Percentiles rank a stretch among this genome's conserved stretches.
These are phyloP conservation scores for Pythium aristosporum DNA, from an alignment of 352 stramenopile species.

Conservation along the genomic window DNA sequence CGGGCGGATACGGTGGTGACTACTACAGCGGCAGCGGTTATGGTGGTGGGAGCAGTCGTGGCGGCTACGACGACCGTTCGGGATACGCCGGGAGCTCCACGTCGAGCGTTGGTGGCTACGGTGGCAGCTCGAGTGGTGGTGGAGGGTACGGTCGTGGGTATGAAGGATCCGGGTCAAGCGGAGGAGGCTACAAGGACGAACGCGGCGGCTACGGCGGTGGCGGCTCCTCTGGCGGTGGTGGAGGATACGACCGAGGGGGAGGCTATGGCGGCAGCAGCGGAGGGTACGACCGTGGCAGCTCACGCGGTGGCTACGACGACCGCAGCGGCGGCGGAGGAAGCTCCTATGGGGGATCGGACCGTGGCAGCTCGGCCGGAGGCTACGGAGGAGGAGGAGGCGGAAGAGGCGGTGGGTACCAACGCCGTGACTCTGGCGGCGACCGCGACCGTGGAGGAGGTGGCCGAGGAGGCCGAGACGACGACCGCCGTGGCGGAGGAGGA, in stretches of 20 bases:
- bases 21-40: conserved; percentile 20
- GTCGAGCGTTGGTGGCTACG: conserved; percentile 16
- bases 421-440: conserved; percentile 27
- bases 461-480: conserved; percentile 23
- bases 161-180: conserved; percentile 13
- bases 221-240: conserved; percentile 10
- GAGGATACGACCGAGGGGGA: conserved; percentile 29
- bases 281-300: conserved; percentile 17
- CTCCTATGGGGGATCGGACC: neutral
- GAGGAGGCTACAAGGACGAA: conserved; percentile 18
- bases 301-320: conserved; percentile 5
- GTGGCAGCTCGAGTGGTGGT: conserved; percentile 17
- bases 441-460: conserved; percentile 21
- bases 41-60: conserved; percentile 24
- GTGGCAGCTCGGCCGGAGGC: conserved; percentile 8
- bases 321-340: neutral
- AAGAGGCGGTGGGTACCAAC: neutral
- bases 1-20: conserved; percentile 15
- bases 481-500: conserved; percentile 23
- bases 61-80: conserved; percentile 30
- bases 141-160: conserved; percentile 22
- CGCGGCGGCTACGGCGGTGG: conserved; percentile 31
- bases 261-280: conserved; percentile 19
- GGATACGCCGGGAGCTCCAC: conserved; percentile 20
- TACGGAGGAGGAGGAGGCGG: conserved; percentile 24